These are phyloP conservation scores for Athelia psychrophila DNA, from an alignment of 1,284 basidiomycete species.

Conservation along the genomic window DNA sequence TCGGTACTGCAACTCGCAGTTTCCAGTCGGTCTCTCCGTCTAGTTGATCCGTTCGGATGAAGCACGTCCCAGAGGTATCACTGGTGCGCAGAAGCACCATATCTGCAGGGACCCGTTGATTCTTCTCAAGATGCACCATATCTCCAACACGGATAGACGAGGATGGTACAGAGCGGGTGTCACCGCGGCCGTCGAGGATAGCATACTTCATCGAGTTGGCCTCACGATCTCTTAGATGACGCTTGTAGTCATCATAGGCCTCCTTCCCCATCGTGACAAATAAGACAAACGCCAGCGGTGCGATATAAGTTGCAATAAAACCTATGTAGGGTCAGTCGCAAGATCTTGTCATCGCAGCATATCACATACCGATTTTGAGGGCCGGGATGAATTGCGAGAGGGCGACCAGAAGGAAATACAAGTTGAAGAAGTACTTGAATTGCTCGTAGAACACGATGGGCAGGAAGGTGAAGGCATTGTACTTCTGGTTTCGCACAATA, in stretches of 20 bases:
- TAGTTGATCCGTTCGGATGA: constrained; percentile 96
- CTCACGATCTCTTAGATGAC: constrained; percentile 88
- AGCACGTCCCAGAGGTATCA: constrained; percentile 89
- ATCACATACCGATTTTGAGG: constrained; percentile 82
- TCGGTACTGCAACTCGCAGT: constrained; percentile 83
- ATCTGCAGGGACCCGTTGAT: constrained; percentile 95
- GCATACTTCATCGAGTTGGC: constrained; percentile 94
- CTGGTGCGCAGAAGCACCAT: constrained; percentile 88
- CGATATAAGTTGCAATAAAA: constrained; percentile 95
- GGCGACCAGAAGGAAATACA: constrained; percentile 97
- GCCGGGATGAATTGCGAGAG: constrained; percentile 95
- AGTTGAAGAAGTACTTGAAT: constrained; percentile 99
- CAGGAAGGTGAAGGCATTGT: constrained; percentile 92
- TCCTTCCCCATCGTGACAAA: constrained; percentile 98
- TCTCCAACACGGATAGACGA: constrained; percentile 91
- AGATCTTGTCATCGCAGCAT: background rate
- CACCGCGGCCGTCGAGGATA: constrained; percentile 51
- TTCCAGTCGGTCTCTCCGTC: constrained; percentile 99
- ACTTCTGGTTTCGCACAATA: constrained; percentile 96
- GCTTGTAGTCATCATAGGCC: constrained; percentile 96
- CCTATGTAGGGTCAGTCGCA: constrained; percentile 42
- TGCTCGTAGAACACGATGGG: constrained; percentile 98
- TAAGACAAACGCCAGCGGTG: constrained; percentile 93
- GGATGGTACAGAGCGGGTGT: constrained; percentile 81
- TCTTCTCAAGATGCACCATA: constrained; percentile 92